phyloP scores from a whole-genome alignment of 1,284 basidiomycete genomes.

The Leucoagaricus sp. region DNA sequence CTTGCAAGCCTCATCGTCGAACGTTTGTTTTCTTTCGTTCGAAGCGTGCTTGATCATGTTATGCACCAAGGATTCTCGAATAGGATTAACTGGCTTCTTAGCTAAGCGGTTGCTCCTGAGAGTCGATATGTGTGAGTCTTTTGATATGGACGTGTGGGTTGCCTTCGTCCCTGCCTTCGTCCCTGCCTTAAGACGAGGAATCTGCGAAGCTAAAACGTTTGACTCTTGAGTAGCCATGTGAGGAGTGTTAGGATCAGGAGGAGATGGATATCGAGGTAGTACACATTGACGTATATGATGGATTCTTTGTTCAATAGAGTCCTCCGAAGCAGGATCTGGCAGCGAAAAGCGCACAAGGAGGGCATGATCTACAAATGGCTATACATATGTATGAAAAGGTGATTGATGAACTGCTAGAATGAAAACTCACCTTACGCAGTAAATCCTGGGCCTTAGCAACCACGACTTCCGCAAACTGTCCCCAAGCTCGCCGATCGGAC shows the following conservation, averaged over 20 bases:
- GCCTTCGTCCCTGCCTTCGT: no score
- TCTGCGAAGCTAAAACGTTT: background rate
- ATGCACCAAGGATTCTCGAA: background rate
- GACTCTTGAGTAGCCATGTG: background rate
- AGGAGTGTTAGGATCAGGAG: slow-evolving; percentile 20
- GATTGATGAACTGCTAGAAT: background rate
- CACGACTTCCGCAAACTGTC: no score
- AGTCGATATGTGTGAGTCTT: background rate
- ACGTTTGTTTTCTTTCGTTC: background rate
- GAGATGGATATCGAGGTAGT: slow-evolving; percentile 27
- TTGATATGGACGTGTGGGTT: no score
- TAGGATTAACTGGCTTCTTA: background rate
- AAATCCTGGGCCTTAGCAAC: background rate
- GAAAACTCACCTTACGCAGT: background rate
- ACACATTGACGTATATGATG: slow-evolving; percentile 24
- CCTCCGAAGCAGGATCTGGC: slow-evolving; percentile 10
- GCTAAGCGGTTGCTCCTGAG: background rate
- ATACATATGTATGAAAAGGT: background rate
- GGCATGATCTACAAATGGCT: background rate
- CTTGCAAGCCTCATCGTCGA: slow-evolving; percentile 3
- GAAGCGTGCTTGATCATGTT: background rate
- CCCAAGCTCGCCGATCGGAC: no score
- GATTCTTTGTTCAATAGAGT: slow-evolving; percentile 23
- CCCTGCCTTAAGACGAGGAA: background rate
- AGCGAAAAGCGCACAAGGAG: slow-evolving; percentile 19